A percentile compares a stretch with the other conserved stretches of the same genome.
Conservation (phyloP, 371 early-diverging fungal genomes). For the Rhizopus delemar region DNA sequence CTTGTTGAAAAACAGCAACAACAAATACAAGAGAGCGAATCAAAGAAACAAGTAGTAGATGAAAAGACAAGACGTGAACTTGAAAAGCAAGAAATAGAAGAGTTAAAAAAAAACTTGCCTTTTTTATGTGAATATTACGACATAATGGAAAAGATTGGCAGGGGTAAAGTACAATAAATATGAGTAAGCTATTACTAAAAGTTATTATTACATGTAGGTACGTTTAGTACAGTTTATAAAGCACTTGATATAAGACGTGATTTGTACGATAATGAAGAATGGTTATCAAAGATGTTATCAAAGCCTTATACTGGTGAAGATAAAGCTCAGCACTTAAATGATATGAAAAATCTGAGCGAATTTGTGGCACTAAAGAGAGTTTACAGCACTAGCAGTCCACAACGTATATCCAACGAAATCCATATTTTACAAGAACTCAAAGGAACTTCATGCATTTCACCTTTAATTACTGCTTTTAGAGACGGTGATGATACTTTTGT, state of each 20-base stretch:
- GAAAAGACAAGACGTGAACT: not conserved
- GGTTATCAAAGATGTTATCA: slow-evolving; percentile 12
- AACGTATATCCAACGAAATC: slow-evolving; percentile 90
- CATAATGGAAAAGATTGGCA: not conserved
- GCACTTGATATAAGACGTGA: slow-evolving; percentile 79
- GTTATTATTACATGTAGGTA: slow-evolving; percentile 53
- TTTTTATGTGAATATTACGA: slow-evolving; percentile 2
- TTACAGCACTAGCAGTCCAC: slow-evolving; percentile 84
- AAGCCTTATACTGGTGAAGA: slow-evolving; percentile 12
- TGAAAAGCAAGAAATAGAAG: slow-evolving; percentile 3
- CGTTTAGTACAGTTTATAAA: slow-evolving; percentile 94
- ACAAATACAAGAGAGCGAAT: not conserved
- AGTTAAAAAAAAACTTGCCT: not conserved
- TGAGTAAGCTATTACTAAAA: not conserved
- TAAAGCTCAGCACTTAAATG: slow-evolving; percentile 6
- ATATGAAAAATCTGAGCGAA: slow-evolving; percentile 27
- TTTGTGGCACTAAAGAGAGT: slow-evolving; percentile 93
- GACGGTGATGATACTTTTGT: slow-evolving; percentile 84
- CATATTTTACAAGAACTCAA: slow-evolving; percentile 71
- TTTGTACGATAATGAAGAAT: slow-evolving; percentile 63
- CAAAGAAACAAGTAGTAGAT: not conserved
- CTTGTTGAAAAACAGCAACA: too few species aligned
- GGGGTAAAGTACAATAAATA: not conserved
- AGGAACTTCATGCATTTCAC: slow-evolving; percentile 62
- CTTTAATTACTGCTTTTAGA: slow-evolving; percentile 81